Base-by-base conservation (phyloP, 805 yeast genomes). In the Ogataea nakhonphanomensis region DNA sequence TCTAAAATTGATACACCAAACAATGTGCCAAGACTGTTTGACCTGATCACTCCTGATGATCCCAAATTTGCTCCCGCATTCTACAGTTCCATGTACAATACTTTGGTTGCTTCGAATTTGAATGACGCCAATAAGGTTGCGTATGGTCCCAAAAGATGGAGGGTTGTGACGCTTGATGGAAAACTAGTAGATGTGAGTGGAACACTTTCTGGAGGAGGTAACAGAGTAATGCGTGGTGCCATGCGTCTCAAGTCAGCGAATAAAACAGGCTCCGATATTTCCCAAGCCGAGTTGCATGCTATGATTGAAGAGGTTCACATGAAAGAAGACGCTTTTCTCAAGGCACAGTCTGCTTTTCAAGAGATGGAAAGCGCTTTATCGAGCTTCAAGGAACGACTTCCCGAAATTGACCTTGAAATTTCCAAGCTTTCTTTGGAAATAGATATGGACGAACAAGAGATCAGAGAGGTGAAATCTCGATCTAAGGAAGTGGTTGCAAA, bases 141-240 rank as follows among this genome's bases (percentile, higher is more conserved):
- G 0, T 91, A 83, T 65, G 93, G 95, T 1, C 62, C 71, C 3
- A 78, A 70, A 50, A 70, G 98, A 53, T 85, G 78, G 73, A 75
- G 95, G 52, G 98, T 91, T 17, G 98, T 95, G 0, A 89, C 98
- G 0, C 60, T 89, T 7, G 95, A 86, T 59, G 99, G 99, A 17
- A 84, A 88, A 52, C 67, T 93, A 15, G 91, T 93, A 41, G 97
- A 90, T 54, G 79, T 82, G 11, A 84, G 95, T 2, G 99, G 99
- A 62, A 86, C 97, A 1, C 81, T 95, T 81, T 79, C 95, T 33
- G 99, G 99, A 53, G 99, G 99, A 64, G 99, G 98, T 38, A 74
- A 71, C 39, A 68, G 74, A 28, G 74, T 72, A 7, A 71, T 75
- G 12, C 74, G 74, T 36, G 99, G 98, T 5, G 81, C 84, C 2